phyloP scores from a whole-genome alignment of 2,329 filamentous ascomycete genomes.

The Dothiorella sarmentorum region DNA sequence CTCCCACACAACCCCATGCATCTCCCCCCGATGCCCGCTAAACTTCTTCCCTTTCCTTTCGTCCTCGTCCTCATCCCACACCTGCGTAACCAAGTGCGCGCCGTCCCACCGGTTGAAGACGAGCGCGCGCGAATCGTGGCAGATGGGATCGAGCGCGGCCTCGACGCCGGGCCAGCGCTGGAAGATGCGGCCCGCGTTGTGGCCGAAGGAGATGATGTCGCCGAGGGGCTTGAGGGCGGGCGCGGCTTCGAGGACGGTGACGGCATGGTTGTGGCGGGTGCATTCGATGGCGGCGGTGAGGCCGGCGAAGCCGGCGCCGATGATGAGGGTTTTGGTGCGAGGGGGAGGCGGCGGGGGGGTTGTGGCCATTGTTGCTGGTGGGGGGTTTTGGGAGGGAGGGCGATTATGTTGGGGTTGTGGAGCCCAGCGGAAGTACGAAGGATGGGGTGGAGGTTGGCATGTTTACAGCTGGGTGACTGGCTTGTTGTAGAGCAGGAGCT shows the following conservation, averaged over 20 bases:
- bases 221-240: slow-evolving; percentile 55
- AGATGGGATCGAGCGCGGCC: slow-evolving; percentile 47
- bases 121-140: slow-evolving; percentile 54
- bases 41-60: slow-evolving; percentile 54
- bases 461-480: too few species aligned
- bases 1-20: slow-evolving; percentile 56
- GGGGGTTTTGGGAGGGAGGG: neutral
- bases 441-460: neutral
- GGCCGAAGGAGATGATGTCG: slow-evolving; percentile 61
- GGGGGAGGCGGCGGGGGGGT: neutral
- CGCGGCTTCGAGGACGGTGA: slow-evolving; percentile 56
- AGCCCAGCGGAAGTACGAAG: too few species aligned
- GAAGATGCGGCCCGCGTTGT: slow-evolving; percentile 60
- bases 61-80: slow-evolving; percentile 34
- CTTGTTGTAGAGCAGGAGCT: neutral
- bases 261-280: slow-evolving; percentile 57
- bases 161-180: slow-evolving; percentile 48
- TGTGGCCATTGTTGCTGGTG: neutral
- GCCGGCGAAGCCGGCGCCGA: slow-evolving; percentile 54
- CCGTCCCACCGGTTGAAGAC: slow-evolving; percentile 60
- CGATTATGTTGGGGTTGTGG: too few species aligned
- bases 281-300: slow-evolving; percentile 63
- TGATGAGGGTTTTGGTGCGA: slow-evolving; percentile 39
- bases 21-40: slow-evolving; percentile 59
- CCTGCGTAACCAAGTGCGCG: slow-evolving; percentile 59